Evolutionary conservation across 2,329 filamentous ascomycete species (phyloP).

Genomic region (Sordariomycetes sp.): DNA sequence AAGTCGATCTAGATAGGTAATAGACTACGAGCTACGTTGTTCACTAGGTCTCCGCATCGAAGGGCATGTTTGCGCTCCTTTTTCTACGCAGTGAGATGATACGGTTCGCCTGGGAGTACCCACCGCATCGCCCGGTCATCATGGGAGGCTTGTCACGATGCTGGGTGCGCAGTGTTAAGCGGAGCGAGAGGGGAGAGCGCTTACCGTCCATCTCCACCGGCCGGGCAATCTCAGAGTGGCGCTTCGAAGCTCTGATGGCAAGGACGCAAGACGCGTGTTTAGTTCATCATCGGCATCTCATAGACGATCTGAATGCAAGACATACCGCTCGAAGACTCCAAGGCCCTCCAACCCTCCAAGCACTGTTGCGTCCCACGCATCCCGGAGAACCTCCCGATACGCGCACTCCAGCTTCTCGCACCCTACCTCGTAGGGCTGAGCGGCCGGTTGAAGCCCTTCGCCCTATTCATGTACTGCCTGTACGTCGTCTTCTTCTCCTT

Average conservation of each 20-base stretch:
- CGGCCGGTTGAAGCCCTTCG: conserved; percentile 71
- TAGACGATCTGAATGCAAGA: not conserved
- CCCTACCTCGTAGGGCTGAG: conserved; percentile 41
- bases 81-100: not conserved
- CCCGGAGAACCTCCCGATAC: not conserved
- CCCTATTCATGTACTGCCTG: conserved; percentile 89
- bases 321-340: not conserved
- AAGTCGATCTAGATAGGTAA: not conserved
- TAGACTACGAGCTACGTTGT: not conserved
- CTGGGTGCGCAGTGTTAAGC: not conserved
- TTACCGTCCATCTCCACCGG: not conserved
- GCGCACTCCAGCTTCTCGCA: not conserved
- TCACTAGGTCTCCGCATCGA: not conserved
- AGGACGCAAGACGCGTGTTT: not conserved
- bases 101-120: not conserved
- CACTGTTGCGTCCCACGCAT: not conserved
- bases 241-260: not conserved
- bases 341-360: not conserved
- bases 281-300: not conserved
- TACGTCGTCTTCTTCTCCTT: conserved; percentile 95
- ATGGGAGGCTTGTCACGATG: not conserved
- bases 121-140: not conserved
- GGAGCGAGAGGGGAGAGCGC: not conserved
- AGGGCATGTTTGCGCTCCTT: not conserved
- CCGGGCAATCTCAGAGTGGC: not conserved